These are phyloP conservation scores for Metschnikowia peoriensis DNA, from an alignment of 805 yeast genomes.

Conservation along the genomic window DNA sequence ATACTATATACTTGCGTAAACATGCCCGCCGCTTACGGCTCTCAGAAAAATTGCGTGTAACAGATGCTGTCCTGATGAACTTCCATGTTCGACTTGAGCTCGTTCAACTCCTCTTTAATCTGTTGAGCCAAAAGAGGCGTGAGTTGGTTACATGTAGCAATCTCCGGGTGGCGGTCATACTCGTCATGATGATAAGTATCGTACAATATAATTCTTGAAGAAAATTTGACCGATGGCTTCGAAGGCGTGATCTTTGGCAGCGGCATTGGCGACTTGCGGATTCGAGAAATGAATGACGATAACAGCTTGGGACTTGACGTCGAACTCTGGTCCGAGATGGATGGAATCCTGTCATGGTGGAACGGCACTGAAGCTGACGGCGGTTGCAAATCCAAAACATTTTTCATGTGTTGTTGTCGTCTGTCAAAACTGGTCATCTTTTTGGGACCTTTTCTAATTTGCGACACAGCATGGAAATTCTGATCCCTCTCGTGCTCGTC, in stretches of 20 bases:
- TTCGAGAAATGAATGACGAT: constrained; percentile 29
- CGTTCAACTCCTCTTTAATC: constrained; percentile 82
- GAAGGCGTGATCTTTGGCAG: constrained; percentile 8
- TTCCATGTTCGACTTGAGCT: constrained; percentile 74
- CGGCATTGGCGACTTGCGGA: constrained; percentile 23
- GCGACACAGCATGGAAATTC: not conserved
- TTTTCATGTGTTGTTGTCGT: constrained; percentile 15
- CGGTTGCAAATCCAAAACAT: constrained; percentile 18
- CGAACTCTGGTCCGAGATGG: constrained; percentile 26
- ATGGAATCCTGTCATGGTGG: constrained; percentile 32
- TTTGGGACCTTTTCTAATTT: not conserved
- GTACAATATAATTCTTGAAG: constrained; percentile 77
- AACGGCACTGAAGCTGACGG: constrained; percentile 20
- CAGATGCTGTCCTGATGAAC: constrained; percentile 77
- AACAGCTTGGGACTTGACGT: constrained; percentile 34
- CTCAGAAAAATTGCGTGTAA: constrained; percentile 77
- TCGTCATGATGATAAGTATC: constrained; percentile 82
- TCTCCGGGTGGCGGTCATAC: constrained; percentile 90
- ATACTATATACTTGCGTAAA: no score
- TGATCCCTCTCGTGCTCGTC: not conserved
- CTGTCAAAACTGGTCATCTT: constrained; percentile 9
- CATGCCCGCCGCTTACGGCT: not conserved
- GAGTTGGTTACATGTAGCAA: constrained; percentile 87
- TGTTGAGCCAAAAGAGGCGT: constrained; percentile 84
- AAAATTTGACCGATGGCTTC: constrained; percentile 53